Conservation (phyloP, 1,284 basidiomycete genomes). For the Trichosporon faecale region DNA sequence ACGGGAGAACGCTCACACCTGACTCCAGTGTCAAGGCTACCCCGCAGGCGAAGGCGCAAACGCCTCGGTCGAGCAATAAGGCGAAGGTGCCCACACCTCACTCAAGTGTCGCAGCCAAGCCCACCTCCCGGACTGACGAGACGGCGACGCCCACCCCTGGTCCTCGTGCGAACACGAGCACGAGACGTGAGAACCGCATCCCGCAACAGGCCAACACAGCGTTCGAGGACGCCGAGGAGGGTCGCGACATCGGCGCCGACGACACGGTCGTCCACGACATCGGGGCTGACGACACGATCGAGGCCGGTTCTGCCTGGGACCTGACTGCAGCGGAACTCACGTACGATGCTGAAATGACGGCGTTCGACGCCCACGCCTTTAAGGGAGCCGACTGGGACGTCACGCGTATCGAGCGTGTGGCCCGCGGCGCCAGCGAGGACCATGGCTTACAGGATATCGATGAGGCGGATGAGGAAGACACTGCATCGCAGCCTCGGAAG, state of each 20-base stretch:
- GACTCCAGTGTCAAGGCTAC: no score
- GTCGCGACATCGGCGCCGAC: slow-evolving; percentile 1
- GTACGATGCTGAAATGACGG: slow-evolving; percentile 11
- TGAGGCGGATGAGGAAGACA: neutral
- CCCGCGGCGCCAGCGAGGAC: neutral
- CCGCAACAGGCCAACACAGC: neutral
- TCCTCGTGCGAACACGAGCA: neutral
- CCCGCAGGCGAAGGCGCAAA: neutral
- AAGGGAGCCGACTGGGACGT: slow-evolving; percentile 20
- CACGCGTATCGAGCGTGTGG: slow-evolving; percentile 15
- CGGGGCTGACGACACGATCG: slow-evolving; percentile 23
- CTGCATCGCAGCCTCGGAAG: neutral
- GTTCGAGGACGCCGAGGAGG: neutral
- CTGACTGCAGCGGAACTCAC: slow-evolving; percentile 19
- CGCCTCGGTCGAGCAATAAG: neutral
- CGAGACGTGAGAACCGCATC: neutral
- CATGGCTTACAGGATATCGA: neutral
- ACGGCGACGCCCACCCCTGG: neutral
- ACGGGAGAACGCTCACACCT: neutral
- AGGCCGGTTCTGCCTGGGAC: slow-evolving; percentile 29
- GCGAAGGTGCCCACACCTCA: neutral
- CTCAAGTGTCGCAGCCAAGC: no score
- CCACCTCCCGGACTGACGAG: neutral
- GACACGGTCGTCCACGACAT: slow-evolving; percentile 4
- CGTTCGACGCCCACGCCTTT: slow-evolving; percentile 13